Percentiles rank a stretch among this genome's conserved stretches.
Conservation (phyloP, 1,284 basidiomycete species). For the Cutaneotrichosporon cavernicola region DNA sequence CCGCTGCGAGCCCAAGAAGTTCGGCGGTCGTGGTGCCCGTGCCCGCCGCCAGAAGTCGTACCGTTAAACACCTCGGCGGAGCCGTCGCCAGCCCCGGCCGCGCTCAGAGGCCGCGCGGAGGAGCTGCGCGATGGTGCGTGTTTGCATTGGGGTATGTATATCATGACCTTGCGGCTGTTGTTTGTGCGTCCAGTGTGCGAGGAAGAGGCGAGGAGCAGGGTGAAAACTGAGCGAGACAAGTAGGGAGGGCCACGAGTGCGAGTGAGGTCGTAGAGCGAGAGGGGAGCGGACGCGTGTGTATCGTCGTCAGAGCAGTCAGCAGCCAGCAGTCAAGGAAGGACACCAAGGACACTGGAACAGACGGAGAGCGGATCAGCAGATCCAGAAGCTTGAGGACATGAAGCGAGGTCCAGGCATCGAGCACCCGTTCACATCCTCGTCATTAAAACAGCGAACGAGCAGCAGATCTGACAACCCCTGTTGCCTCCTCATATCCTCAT, state of each 20-base stretch:
- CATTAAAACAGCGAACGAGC: background rate
- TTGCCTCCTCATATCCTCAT: background rate
- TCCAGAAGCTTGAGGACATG: background rate
- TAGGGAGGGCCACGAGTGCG: background rate
- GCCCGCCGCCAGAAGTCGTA: constrained; percentile 96
- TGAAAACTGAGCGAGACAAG: background rate
- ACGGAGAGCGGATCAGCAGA: background rate
- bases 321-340: background rate
- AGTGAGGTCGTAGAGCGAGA: background rate
- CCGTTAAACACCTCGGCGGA: constrained; percentile 64
- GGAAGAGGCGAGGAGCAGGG: background rate
- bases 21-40: constrained; percentile 94
- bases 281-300: background rate
- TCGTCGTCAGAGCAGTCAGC: background rate
- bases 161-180: constrained; percentile 23
- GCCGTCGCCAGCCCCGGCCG: constrained; percentile 3
- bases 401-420: no score
- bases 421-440: background rate
- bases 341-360: no score
- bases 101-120: constrained; percentile 24
- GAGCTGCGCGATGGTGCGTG: constrained; percentile 20
- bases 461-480: background rate
- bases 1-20: constrained; percentile 99
- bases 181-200: background rate
- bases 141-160: constrained; percentile 34